phyloP scores from a whole-genome alignment of 345 rosid genomes.

The Iberis pinnata region DNA sequence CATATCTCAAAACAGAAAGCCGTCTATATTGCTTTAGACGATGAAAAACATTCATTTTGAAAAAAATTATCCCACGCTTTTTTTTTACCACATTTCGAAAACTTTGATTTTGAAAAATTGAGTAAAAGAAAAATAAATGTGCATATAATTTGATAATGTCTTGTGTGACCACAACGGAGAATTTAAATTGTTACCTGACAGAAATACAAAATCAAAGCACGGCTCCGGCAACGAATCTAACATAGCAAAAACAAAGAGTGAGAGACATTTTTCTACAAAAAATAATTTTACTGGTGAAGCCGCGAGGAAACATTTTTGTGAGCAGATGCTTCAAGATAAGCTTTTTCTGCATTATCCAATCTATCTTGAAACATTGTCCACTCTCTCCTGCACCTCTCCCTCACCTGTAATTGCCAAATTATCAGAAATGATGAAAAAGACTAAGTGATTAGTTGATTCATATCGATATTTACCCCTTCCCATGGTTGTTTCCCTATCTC shows the following conservation, averaged over 20 bases:
- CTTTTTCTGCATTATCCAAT: constrained; percentile 49
- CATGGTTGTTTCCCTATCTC: constrained; percentile 49
- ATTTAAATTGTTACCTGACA: not conserved
- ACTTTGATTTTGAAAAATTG: too few relatives aligned
- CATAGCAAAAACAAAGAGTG: not conserved
- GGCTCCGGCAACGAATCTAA: not conserved
- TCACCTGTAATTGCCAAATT: constrained; percentile 41
- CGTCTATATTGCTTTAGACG: too few relatives aligned
- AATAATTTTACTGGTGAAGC: constrained; percentile 13
- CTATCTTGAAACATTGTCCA: constrained; percentile 79
- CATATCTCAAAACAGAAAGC: too few relatives aligned
- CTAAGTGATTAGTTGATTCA: not conserved
- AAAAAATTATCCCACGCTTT: too few relatives aligned
- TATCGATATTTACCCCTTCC: constrained; percentile 46
- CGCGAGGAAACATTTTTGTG: constrained; percentile 16
- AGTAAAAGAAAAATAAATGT: too few relatives aligned
- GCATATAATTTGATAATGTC: not conserved
- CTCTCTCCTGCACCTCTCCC: constrained; percentile 76
- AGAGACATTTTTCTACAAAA: not conserved
- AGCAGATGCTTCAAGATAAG: constrained; percentile 39
- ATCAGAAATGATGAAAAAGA: not conserved
- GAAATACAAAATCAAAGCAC: not conserved
- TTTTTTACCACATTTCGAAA: too few relatives aligned
- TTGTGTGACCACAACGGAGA: not conserved
- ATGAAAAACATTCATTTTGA: too few relatives aligned